A percentile compares a stretch with the other conserved stretches of the same genome.
Evolutionary conservation across 176 grass and related monocot genomes (phyloP).

Genomic region (Canna indica): DNA sequence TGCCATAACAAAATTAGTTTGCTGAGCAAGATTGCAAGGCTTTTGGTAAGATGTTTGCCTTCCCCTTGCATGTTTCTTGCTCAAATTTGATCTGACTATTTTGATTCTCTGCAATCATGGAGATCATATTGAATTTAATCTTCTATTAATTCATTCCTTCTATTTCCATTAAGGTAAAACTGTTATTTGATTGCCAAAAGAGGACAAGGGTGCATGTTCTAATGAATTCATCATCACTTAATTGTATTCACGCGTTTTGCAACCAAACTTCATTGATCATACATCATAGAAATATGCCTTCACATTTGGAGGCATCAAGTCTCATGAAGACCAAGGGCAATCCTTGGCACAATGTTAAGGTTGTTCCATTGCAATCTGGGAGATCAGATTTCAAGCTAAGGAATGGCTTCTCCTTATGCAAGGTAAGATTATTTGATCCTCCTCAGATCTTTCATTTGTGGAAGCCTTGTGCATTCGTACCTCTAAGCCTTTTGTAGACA

Average conservation of each 20-base stretch:
- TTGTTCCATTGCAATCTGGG: too few species aligned
- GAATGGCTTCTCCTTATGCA: too few species aligned
- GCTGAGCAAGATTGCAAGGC: neutral
- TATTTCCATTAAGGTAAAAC: neutral
- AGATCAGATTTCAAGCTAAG: too few species aligned
- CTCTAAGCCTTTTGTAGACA: too few species aligned
- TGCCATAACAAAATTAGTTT: neutral
- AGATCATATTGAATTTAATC: neutral
- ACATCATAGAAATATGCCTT: neutral
- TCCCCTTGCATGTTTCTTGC: neutral
- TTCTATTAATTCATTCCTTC: neutral
- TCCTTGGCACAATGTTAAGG: too few species aligned
- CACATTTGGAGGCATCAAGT: neutral
- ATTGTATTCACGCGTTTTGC: neutral
- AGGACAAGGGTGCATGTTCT: neutral
- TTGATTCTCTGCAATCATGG: neutral
- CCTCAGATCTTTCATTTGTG: too few species aligned
- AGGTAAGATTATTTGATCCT: too few species aligned
- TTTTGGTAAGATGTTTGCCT: neutral
- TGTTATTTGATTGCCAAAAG: neutral
- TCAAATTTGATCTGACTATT: neutral
- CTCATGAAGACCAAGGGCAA: neutral
- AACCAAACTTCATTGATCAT: neutral
- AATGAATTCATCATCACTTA: neutral
- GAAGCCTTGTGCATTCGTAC: too few species aligned